Conservation (phyloP, 2,329 filamentous ascomycete genomes). For the Scedosporium apiospermum region DNA sequence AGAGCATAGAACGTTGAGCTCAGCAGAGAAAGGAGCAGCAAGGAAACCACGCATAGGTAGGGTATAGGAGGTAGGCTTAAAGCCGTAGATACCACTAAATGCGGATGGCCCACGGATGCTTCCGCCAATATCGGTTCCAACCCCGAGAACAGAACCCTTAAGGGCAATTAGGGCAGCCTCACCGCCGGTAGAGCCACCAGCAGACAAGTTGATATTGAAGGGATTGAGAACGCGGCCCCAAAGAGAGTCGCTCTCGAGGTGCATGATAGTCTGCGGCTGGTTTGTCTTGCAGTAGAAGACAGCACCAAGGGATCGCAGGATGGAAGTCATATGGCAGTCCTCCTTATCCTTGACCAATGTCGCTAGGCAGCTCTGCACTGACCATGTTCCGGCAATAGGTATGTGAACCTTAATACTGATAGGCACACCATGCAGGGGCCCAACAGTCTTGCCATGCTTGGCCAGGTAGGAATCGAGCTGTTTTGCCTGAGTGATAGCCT, state of each 20-base stretch:
- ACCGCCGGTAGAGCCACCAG: slow-evolving; percentile 33
- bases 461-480: slow-evolving; percentile 30
- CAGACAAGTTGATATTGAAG: slow-evolving; percentile 26
- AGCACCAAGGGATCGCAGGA: slow-evolving; percentile 38
- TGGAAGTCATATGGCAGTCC: slow-evolving; percentile 49
- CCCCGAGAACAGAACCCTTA: slow-evolving; percentile 47
- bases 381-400: slow-evolving; percentile 39
- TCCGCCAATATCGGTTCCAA: slow-evolving; percentile 56
- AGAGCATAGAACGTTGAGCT: slow-evolving; percentile 24
- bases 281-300: slow-evolving; percentile 50
- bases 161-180: slow-evolving; percentile 55
- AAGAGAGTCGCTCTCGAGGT: slow-evolving; percentile 56
- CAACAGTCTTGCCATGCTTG: slow-evolving; percentile 30
- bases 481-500: slow-evolving; percentile 31
- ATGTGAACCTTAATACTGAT: slow-evolving; percentile 51
- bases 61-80: slow-evolving; percentile 43
- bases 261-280: slow-evolving; percentile 54
- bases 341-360: slow-evolving; percentile 36
- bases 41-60: slow-evolving; percentile 2
- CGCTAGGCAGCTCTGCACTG: slow-evolving; percentile 40
- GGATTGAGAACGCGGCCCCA: slow-evolving; percentile 57
- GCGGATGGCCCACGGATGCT: slow-evolving; percentile 44
- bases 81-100: slow-evolving; percentile 47
- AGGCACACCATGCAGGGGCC: slow-evolving; percentile 47
- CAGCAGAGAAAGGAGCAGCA: slow-evolving; percentile 10